phyloP scores from a whole-genome alignment of 306 rosid genomes.

The Castanea mollissima region DNA sequence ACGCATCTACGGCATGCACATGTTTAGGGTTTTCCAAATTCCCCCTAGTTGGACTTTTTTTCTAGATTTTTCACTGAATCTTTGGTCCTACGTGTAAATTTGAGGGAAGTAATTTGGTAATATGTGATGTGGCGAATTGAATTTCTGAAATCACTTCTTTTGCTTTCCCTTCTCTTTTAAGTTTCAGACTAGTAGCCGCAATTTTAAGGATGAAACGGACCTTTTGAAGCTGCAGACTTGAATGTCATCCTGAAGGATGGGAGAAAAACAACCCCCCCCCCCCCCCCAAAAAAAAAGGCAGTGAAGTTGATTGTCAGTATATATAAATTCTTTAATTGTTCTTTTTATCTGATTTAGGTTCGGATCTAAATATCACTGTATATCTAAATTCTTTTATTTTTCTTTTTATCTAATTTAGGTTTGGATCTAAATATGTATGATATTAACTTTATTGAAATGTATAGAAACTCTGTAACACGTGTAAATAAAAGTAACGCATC shows the following conservation, averaged over 20 bases:
- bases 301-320: background rate
- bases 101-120: background rate
- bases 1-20: background rate
- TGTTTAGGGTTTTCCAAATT: background rate
- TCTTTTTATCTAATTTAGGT: no score
- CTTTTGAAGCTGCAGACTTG: conserved; percentile 18
- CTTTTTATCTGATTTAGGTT: no score
- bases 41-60: background rate
- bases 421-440: no score
- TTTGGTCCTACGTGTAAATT: background rate
- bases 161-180: conserved; percentile 8
- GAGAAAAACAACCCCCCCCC: background rate
- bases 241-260: background rate
- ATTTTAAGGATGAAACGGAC: background rate
- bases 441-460: no score
- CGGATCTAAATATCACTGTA: no score
- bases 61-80: background rate
- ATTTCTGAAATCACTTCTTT: background rate
- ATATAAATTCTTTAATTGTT: background rate
- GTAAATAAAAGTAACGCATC: no score
- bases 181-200: conserved; percentile 22
- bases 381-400: no score
- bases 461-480: no score
- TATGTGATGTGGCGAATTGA: background rate
- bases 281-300: background rate